Conservation (phyloP, 768 basidiomycete genomes). For the Phanerochaete sordida region DNA sequence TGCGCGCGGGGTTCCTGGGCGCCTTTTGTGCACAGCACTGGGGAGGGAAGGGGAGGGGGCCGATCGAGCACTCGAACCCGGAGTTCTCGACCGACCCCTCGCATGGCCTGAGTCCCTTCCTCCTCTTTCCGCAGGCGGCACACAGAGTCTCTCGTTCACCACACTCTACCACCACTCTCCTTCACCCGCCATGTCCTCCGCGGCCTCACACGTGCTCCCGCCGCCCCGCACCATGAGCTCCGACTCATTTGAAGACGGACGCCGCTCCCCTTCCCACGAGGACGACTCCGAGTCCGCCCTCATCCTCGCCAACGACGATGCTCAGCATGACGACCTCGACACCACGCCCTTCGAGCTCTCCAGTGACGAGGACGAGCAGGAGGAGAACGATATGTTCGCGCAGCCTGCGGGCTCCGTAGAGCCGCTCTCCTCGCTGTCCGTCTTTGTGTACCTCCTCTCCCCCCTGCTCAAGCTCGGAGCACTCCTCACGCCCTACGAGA, state of each 20-base stretch:
- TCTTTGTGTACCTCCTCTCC: conserved; percentile 67
- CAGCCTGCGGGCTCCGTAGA: conserved; percentile 33
- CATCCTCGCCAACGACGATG: conserved; percentile 58
- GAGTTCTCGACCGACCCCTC: neutral
- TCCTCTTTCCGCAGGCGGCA: conserved; percentile 8
- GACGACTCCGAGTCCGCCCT: conserved; percentile 50
- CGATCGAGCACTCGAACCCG: neutral
- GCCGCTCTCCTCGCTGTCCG: conserved; percentile 52
- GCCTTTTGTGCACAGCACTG: neutral
- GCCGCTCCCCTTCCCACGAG: conserved; percentile 20
- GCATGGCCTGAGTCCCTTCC: conserved; percentile 6
- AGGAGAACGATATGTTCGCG: conserved; percentile 27
- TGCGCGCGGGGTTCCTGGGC: neutral
- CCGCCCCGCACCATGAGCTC: conserved; percentile 19
- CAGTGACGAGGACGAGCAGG: conserved; percentile 47
- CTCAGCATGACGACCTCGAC: conserved; percentile 32
- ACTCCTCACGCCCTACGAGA: conserved; percentile 50
- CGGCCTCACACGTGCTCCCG: neutral
- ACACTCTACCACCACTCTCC: conserved; percentile 1
- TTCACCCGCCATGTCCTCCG: conserved; percentile 6
- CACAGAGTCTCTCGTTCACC: conserved; percentile 5
- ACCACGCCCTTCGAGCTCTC: conserved; percentile 28
- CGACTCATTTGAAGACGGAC: conserved; percentile 21
- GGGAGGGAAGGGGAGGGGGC: neutral
- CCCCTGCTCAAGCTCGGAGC: conserved; percentile 73